Conservation (phyloP, 768 basidiomycete species). For the Psilocybe subaeruginosa region DNA sequence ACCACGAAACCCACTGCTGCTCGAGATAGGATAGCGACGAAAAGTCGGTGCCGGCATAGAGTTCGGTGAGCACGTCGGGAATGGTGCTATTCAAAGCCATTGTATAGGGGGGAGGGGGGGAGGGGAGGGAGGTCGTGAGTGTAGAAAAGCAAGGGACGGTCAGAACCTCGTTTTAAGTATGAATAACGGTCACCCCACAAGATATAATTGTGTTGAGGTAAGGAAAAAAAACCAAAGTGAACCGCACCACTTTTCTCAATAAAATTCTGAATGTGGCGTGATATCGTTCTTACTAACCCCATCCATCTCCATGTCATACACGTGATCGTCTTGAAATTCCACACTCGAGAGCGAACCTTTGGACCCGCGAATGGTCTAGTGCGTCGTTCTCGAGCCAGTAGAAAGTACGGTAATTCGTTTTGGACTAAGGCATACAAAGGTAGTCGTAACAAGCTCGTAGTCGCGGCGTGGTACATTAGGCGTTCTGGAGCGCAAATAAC, state of each 20-base stretch:
- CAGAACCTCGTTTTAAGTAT: background rate
- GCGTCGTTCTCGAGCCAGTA: background rate
- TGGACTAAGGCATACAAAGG: background rate
- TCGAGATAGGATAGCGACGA: constrained; percentile 71
- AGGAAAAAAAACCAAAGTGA: constrained; percentile 1
- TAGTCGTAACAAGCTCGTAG: constrained; percentile 1
- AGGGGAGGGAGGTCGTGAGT: constrained; percentile 7
- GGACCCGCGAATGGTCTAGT: background rate
- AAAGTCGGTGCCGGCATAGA: constrained; percentile 65
- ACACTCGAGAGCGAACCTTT: background rate
- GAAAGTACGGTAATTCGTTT: background rate
- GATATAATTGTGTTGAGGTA: constrained; percentile 7
- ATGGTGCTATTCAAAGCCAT: constrained; percentile 50
- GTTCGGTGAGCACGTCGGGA: constrained; percentile 21
- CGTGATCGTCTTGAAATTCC: background rate
- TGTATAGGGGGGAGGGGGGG: background rate
- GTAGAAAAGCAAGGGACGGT: constrained; percentile 1
- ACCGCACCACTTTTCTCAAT: constrained; percentile 22
- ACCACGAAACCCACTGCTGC: constrained; percentile 85
- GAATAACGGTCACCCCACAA: background rate
- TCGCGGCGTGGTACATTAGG: constrained; percentile 2
- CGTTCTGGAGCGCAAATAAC: background rate
- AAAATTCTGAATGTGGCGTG: constrained; percentile 26
- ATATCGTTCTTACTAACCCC: constrained; percentile 7
- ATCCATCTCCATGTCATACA: background rate